Base-by-base conservation (phyloP, 129 eudicot species). In the sunflower (Helianthus annuus) region DNA sequence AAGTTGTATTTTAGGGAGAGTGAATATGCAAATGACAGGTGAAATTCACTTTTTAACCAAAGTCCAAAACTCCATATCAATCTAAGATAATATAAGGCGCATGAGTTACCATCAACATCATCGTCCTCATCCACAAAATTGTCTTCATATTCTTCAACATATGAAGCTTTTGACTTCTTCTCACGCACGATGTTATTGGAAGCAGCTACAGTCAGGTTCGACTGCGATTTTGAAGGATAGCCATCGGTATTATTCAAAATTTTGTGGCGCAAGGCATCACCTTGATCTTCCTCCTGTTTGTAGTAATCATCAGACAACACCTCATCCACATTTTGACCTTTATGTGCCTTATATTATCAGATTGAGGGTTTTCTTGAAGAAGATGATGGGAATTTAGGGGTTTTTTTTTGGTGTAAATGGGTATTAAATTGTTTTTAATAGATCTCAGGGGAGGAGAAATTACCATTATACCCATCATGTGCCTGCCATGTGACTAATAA, bases 301-400 rank as follows among this genome's bases (percentile, higher is more conserved):
- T 88, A 91, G 73, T 91, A 91, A 81, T 91, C 97, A 86, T 91
- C 97, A 68, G 97, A 91, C 79, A 88, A 66, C 96, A 91, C 88
- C 65, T 88, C 96, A 78, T 91, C 97, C 2, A 75, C 87, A 29
- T 71, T 70, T 61, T 74, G 83, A 64, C 80, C 78, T 48, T 66
- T 77, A 51, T 36, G 83, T 74, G 74, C 83, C 80, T 85, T 80
- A 0, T 78, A n/a, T n/a, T n/a, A n/a, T n/a, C n/a, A n/a, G n/a
- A n/a, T n/a, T n/a, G n/a, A n/a, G n/a, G n/a, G n/a, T n/a, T n/a
- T n/a, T n/a, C n/a, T n/a, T n/a, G n/a, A n/a, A n/a, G n/a, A n/a
- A n/a, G n/a, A n/a, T n/a, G n/a, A n/a, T n/a, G n/a, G n/a, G n/a
- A n/a, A n/a, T n/a, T n/a, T n/a, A n/a, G n/a, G n/a, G n/a, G n/a